Conservation (phyloP, 2,329 filamentous ascomycete genomes). For the Chaetomium strumarium region DNA sequence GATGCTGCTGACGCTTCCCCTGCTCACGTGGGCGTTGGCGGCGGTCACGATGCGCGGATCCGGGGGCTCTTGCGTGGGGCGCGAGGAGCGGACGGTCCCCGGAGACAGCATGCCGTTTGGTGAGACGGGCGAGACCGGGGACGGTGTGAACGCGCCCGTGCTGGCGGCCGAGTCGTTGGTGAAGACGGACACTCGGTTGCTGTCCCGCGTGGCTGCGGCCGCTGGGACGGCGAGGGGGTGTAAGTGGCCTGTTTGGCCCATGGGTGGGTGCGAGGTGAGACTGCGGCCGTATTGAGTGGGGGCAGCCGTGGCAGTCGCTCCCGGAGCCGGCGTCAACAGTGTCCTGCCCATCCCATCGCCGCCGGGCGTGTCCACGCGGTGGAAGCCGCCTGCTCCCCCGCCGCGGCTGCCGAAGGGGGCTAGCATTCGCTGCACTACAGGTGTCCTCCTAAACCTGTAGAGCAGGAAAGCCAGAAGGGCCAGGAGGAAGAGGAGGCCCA, state of each 20-base stretch:
- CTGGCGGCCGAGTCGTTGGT: slow-evolving; percentile 5
- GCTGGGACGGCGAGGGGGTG: background rate
- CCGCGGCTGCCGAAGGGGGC: slow-evolving; percentile 3
- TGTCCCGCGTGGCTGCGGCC: slow-evolving; percentile 1
- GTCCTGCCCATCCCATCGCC: slow-evolving; percentile 7
- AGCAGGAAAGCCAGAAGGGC: slow-evolving; percentile 14
- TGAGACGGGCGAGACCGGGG: slow-evolving; percentile 11
- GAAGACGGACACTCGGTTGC: slow-evolving; percentile 11
- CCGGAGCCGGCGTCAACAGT: slow-evolving; percentile 3
- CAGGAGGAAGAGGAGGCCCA: slow-evolving; percentile 13
- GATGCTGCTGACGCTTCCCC: slow-evolving; percentile 13
- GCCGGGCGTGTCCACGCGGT: slow-evolving; percentile 5
- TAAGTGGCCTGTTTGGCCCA: slow-evolving; percentile 6
- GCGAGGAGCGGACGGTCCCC: slow-evolving; percentile 6
- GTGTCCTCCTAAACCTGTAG: slow-evolving; percentile 9
- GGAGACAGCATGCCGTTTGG: slow-evolving; percentile 4
- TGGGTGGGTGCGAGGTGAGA: background rate
- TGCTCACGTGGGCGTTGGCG: slow-evolving; percentile 1
- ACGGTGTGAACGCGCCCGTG: slow-evolving; percentile 12
- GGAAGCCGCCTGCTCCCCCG: background rate
- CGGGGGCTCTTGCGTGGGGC: slow-evolving; percentile 2
- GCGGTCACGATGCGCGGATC: slow-evolving; percentile 6
- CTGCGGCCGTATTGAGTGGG: background rate
- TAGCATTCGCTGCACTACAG: slow-evolving; percentile 11
- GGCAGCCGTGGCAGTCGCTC: background rate